Base-by-base conservation (phyloP, 768 basidiomycete species). In the Lanmaoa rubissima region DNA sequence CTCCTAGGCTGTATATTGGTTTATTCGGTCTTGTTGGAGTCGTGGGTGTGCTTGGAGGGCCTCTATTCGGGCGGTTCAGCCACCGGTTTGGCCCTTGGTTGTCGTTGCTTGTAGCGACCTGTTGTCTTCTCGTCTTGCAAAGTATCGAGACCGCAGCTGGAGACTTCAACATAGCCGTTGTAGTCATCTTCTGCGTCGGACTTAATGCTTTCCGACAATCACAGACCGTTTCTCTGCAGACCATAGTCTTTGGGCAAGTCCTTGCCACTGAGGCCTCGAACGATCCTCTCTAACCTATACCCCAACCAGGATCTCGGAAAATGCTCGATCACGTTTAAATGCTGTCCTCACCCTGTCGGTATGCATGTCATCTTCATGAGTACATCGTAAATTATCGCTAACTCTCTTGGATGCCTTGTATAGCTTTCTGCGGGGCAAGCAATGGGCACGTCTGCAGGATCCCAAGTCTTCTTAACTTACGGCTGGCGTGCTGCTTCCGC, bases 1-100 rank as follows among this genome's bases (percentile, higher is more conserved):
- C 3, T 32, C 19, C 4, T n/a, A 52, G 61, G 46, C 58, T 65
- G 36, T 67, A 70, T 19, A 79, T 79, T 49, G 80, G 80, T 35
- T 64, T 82, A n/a, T 78, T 81, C 58, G 80, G 79, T 24, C 72
- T 82, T 6, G 52, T 81, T 10, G 80, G 81, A 14, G 67, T 77
- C 43, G 59, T 49, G 24, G 79, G 74, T 26, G 70, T 77, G 24
- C 39, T 62, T 13, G 57, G 35, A 7, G 69, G 68, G 0, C 64
- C 67, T 5, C 19, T 65, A 24, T 63, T 66, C 0, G 70, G 68
- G 13, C 53, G 51, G 12, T 34, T 69, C 7, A 62, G 61, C 5
- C 63, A 68, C 53, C 65, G 51, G 11, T 24, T 78, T 28, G 74
- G 76, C 0, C 73, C 76, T 7, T 82, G 80, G 79, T 53, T 70